A percentile compares a stretch with the other conserved stretches of the same genome.
phyloP scores from a whole-genome alignment of 306 rosid genomes.

The Quercus engelmannii region DNA sequence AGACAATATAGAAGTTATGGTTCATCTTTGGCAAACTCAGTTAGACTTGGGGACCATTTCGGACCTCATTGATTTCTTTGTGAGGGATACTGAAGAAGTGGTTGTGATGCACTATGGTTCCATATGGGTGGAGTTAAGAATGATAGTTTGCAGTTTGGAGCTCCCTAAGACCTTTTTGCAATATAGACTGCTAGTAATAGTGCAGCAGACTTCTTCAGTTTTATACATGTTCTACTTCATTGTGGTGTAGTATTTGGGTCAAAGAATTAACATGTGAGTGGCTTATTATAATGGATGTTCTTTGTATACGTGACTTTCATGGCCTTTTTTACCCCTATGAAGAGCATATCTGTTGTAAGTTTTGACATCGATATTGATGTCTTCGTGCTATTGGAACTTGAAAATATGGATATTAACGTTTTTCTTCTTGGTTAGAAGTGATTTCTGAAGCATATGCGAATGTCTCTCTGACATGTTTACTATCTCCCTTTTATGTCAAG shows the following conservation, averaged over 20 bases:
- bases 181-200: background rate
- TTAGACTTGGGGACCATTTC: background rate
- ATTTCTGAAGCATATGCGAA: background rate
- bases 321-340: background rate
- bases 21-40: background rate
- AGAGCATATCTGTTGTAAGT: background rate
- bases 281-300: background rate
- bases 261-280: background rate
- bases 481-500: background rate
- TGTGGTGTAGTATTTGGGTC: background rate
- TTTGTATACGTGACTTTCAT: background rate
- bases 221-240: background rate
- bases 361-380: background rate
- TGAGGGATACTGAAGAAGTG: background rate
- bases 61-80: background rate
- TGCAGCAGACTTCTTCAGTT: background rate
- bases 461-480: background rate
- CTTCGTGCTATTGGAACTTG: background rate
- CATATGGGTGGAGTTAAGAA: background rate
- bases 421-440: background rate
- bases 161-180: background rate
- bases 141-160: background rate
- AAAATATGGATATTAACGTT: background rate
- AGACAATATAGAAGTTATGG: background rate
- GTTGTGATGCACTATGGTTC: background rate